A percentile compares a stretch with the other conserved stretches of the same genome.
These are phyloP conservation scores for Aspergillus incahuasiensis DNA, from an alignment of 495 filamentous ascomycete genomes.

Conservation along the genomic window DNA sequence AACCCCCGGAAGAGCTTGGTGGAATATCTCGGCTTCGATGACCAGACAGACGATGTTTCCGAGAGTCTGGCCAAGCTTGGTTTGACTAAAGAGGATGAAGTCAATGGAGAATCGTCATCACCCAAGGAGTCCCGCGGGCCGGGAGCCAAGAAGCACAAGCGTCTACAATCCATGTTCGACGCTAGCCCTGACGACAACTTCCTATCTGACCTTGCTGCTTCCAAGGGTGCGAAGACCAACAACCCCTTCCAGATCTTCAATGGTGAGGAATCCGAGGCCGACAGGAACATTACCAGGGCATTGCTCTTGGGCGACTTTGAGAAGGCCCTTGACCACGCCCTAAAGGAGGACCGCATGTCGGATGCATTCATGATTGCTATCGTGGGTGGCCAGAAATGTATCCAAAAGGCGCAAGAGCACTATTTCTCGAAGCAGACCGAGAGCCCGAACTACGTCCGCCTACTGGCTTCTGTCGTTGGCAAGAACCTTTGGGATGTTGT, in stretches of 20 bases:
- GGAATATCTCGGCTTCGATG: conserved; percentile 81
- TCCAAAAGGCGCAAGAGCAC: conserved; percentile 87
- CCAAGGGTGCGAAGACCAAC: conserved; percentile 75
- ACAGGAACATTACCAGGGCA: conserved; percentile 81
- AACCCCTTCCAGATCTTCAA: conserved; percentile 84
- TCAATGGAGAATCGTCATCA: conserved; percentile 39
- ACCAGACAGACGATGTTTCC: conserved; percentile 47
- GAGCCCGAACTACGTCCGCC: conserved; percentile 84
- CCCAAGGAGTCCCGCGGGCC: conserved; percentile 41
- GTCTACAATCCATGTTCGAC: conserved; percentile 80
- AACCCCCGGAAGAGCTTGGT: conserved; percentile 76
- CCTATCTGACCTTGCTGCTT: conserved; percentile 67
- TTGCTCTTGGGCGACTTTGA: conserved; percentile 89
- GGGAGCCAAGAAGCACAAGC: conserved; percentile 51
- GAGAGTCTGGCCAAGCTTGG: conserved; percentile 46
- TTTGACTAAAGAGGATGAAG: conserved; percentile 40
- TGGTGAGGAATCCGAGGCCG: conserved; percentile 72
- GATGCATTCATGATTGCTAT: conserved; percentile 99
- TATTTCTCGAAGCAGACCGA: conserved; percentile 81
- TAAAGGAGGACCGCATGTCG: conserved; percentile 83
- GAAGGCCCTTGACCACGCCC: conserved; percentile 78
- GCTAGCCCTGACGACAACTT: conserved; percentile 74
- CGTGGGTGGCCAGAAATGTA: conserved; percentile 87
- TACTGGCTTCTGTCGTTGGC: conserved; percentile 85
- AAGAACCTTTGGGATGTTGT: conserved; percentile 99